These are phyloP conservation scores for Candida mesenterica DNA, from an alignment of 1,139 yeast species.

Conservation along the genomic window DNA sequence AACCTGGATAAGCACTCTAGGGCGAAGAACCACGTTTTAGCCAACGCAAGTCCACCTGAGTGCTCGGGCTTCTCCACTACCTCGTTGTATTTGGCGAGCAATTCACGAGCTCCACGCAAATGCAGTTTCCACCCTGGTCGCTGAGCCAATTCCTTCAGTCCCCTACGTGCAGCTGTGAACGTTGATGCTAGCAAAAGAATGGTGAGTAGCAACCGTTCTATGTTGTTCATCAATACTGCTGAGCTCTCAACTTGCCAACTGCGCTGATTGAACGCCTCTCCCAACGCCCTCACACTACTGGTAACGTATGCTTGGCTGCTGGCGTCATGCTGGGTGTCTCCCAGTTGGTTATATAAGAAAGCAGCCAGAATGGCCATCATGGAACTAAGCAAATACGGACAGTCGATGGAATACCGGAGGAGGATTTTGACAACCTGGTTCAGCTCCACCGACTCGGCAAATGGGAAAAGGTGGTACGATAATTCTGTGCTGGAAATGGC, in stretches of 20 bases:
- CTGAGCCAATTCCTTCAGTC: conserved; percentile 9
- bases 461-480: conserved; percentile 36
- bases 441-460: conserved; percentile 35
- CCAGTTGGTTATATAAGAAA: conserved; percentile 34
- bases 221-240: conserved; percentile 22
- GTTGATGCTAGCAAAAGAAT: conserved; percentile 37
- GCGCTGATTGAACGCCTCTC: conserved; percentile 30
- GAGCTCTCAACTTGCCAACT: conserved; percentile 8
- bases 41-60: conserved; percentile 38
- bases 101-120: conserved; percentile 41
- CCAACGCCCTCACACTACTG: conserved; percentile 31
- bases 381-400: conserved; percentile 36
- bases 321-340: conserved; percentile 28
- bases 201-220: conserved; percentile 39
- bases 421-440: conserved; percentile 36
- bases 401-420: conserved; percentile 32
- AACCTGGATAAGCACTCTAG: conserved; percentile 27
- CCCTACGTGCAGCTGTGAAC: too few species aligned
- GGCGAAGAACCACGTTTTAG: conserved; percentile 47
- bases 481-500: conserved; percentile 28
- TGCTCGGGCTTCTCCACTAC: conserved; percentile 16
- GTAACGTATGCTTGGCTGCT: conserved; percentile 32
- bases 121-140: conserved; percentile 39
- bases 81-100: conserved; percentile 32
- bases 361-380: conserved; percentile 40